Conservation (phyloP, 129 eudicot genomes). For the Helianthus tuberosus region DNA sequence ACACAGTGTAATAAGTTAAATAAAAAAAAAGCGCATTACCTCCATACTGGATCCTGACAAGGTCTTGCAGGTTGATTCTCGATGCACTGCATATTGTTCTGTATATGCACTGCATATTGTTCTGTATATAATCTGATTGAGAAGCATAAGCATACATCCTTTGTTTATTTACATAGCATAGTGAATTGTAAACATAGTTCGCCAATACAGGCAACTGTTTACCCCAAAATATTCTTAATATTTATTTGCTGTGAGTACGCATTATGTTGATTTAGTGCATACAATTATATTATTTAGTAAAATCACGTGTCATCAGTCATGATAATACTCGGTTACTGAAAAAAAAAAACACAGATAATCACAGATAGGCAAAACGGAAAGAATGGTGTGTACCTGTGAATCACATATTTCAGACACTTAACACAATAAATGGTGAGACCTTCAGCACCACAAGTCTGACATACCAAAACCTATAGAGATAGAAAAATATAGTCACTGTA, state of each 20-base stretch:
- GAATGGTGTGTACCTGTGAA: conserved; percentile 56
- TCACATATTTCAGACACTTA: conserved; percentile 43
- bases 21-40: conserved; percentile 33
- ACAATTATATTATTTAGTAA: background rate
- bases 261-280: too few relatives aligned
- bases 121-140: background rate
- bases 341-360: background rate
- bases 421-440: conserved; percentile 57
- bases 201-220: background rate
- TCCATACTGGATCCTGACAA: conserved; percentile 47
- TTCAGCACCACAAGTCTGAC: conserved; percentile 58
- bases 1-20: background rate
- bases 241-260: too few relatives aligned
- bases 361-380: conserved; percentile 7
- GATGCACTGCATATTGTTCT: background rate
- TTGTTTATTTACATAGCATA: conserved; percentile 1
- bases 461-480: conserved; percentile 48
- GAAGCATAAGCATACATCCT: background rate
- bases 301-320: conserved; percentile 4
- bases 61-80: conserved; percentile 41
- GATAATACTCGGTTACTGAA: background rate
- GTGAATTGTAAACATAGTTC: background rate
- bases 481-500: background rate
- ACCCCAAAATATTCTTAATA: background rate
- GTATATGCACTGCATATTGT: too few relatives aligned